Conservation (phyloP, 306 rosid species). For the Morella rubra region DNA sequence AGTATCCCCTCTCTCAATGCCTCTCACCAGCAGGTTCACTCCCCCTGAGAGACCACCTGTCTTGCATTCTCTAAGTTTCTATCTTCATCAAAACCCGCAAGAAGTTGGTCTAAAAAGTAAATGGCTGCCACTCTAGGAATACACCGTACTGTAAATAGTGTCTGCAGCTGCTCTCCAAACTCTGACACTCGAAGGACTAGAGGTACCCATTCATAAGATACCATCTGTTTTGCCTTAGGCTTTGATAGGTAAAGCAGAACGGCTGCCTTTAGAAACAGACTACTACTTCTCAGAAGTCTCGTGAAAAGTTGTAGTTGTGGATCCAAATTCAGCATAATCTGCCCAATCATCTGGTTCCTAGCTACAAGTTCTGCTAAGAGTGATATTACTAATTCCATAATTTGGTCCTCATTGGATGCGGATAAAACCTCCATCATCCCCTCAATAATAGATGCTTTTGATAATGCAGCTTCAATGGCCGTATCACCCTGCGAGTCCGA, state of each 20-base stretch:
- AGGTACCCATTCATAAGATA: constrained; percentile 78
- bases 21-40: constrained; percentile 49
- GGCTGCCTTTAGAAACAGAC: constrained; percentile 77
- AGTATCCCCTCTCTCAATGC: constrained; percentile 59
- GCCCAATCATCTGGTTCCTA: constrained; percentile 40
- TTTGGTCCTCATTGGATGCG: constrained; percentile 68
- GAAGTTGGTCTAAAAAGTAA: constrained; percentile 74
- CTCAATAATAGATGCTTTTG: constrained; percentile 53
- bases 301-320: constrained; percentile 72
- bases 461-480: constrained; percentile 52
- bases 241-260: constrained; percentile 62
- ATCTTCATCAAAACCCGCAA: constrained; percentile 82
- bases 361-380: constrained; percentile 59
- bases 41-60: constrained; percentile 78
- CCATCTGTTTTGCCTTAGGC: constrained; percentile 82
- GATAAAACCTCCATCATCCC: constrained; percentile 74
- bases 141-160: constrained; percentile 69
- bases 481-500: constrained; percentile 59
- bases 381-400: constrained; percentile 66
- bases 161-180: constrained; percentile 76
- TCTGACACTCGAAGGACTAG: constrained; percentile 73
- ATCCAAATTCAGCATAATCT: constrained; percentile 62
- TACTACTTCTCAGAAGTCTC: constrained; percentile 62
- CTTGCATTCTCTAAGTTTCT: constrained; percentile 80
- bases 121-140: constrained; percentile 70